Evolutionary conservation across 176 grass and related monocot species (phyloP).

Genomic region (Echinochloa phyllopogon): DNA sequence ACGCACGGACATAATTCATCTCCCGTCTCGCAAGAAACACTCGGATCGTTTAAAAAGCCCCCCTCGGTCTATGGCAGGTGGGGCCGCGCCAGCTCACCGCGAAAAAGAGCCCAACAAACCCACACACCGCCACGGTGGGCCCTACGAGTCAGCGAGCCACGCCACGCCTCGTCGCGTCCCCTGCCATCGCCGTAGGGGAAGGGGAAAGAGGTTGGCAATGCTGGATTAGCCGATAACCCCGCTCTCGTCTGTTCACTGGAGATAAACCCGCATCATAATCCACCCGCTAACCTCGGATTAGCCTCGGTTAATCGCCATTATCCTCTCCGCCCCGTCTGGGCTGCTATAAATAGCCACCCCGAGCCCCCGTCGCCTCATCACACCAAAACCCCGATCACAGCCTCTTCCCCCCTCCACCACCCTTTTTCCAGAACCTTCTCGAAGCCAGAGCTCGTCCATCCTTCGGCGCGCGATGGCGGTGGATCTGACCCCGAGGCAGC

Average conservation of each 20-base stretch:
- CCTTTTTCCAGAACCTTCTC: neutral
- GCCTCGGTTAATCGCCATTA: neutral
- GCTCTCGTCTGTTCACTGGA: neutral
- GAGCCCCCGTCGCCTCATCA: neutral
- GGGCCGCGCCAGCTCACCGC: neutral
- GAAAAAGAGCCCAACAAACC: neutral
- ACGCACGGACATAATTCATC: neutral
- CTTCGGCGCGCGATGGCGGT: slow-evolving; percentile 56
- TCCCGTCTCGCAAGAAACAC: neutral
- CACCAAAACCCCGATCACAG: neutral
- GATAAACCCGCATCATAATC: neutral
- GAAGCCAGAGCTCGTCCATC: neutral
- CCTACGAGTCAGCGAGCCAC: neutral
- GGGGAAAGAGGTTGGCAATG: neutral
- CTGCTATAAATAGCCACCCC: slow-evolving; percentile 22
- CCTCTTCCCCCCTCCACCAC: neutral
- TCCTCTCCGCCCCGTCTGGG: neutral
- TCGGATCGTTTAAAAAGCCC: neutral
- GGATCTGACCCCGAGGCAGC: slow-evolving; percentile 67
- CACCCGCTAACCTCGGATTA: neutral
- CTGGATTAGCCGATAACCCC: neutral
- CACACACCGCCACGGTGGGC: neutral
- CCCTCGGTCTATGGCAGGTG: neutral
- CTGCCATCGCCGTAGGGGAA: neutral
- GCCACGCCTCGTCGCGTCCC: neutral